Percentiles rank a stretch among this genome's conserved stretches.
phyloP scores from a whole-genome alignment of 2,329 filamentous ascomycete species.

The Stachybotrys echinatus region DNA sequence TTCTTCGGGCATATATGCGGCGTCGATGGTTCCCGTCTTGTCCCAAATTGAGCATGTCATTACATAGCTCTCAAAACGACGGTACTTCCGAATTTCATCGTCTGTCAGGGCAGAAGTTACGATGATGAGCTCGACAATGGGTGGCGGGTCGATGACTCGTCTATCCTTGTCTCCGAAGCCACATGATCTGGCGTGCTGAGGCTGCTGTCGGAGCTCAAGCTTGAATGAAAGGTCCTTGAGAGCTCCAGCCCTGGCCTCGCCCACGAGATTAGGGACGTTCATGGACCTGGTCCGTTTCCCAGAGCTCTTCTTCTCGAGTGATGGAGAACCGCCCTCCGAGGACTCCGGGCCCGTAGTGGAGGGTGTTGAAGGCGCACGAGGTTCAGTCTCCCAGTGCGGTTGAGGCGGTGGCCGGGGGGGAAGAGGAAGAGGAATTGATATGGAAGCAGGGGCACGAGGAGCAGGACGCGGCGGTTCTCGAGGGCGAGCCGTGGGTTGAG shows the following conservation, averaged over 20 bases:
- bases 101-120: slow-evolving; percentile 49
- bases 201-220: slow-evolving; percentile 64
- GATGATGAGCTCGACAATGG: slow-evolving; percentile 70
- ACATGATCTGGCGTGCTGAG: slow-evolving; percentile 71
- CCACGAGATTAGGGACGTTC: slow-evolving; percentile 20
- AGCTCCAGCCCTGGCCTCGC: slow-evolving; percentile 8
- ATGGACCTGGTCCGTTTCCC: neutral
- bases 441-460: neutral
- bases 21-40: slow-evolving; percentile 60
- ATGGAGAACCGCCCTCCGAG: neutral
- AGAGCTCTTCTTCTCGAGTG: neutral
- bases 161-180: slow-evolving; percentile 80
- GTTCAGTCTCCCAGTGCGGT: neutral
- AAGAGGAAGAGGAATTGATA: neutral
- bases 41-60: slow-evolving; percentile 75
- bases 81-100: slow-evolving; percentile 44
- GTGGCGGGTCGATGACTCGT: slow-evolving; percentile 76
- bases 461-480: neutral
- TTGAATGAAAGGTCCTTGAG: slow-evolving; percentile 20
- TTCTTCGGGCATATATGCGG: slow-evolving; percentile 66
- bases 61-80: slow-evolving; percentile 62
- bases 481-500: neutral
- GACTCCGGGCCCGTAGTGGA: neutral
- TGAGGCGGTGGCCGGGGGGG: neutral
- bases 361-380: neutral